phyloP scores from a whole-genome alignment of 2,329 filamentous ascomycete species.

The Stylonectria norvegica region DNA sequence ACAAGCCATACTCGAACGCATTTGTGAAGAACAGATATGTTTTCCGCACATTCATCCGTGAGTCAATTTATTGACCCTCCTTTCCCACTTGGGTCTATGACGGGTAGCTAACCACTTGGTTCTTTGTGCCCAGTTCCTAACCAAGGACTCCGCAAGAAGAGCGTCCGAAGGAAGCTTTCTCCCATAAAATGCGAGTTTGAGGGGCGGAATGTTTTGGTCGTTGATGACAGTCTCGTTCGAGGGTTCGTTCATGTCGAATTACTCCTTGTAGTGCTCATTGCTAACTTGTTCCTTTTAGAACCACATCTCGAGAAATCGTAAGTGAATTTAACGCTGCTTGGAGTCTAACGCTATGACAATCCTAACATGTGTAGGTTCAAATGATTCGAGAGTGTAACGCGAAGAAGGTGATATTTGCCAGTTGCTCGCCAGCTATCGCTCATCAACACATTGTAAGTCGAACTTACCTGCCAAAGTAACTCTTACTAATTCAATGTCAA shows the following conservation, averaged over 20 bases:
- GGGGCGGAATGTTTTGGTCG: conserved; percentile 72
- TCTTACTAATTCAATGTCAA: conserved; percentile 5
- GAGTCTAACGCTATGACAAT: neutral
- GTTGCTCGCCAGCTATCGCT: conserved; percentile 75
- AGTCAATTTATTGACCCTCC: neutral
- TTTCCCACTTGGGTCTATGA: neutral
- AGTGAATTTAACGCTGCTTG: neutral
- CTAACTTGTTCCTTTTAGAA: conserved; percentile 32
- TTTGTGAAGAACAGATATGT: conserved; percentile 82
- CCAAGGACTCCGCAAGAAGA: conserved; percentile 74
- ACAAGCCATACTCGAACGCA: conserved; percentile 65
- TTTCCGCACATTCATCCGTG: conserved; percentile 71
- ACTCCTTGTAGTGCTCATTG: neutral
- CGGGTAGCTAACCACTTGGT: neutral
- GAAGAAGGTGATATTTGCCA: conserved; percentile 76
- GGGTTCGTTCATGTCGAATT: conserved; percentile 38
- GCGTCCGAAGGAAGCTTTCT: conserved; percentile 80
- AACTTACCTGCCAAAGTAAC: neutral
- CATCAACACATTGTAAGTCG: conserved; percentile 74
- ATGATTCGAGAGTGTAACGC: conserved; percentile 84
- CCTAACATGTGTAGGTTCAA: conserved; percentile 16
- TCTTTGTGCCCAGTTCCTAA: conserved; percentile 45
- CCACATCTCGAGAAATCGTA: conserved; percentile 53
- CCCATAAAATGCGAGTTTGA: conserved; percentile 79
- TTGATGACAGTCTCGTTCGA: conserved; percentile 84